Percentiles rank a stretch among this genome's conserved stretches.
Conservation (phyloP, 768 basidiomycete genomes). For the Guyanaporus albipodus region DNA sequence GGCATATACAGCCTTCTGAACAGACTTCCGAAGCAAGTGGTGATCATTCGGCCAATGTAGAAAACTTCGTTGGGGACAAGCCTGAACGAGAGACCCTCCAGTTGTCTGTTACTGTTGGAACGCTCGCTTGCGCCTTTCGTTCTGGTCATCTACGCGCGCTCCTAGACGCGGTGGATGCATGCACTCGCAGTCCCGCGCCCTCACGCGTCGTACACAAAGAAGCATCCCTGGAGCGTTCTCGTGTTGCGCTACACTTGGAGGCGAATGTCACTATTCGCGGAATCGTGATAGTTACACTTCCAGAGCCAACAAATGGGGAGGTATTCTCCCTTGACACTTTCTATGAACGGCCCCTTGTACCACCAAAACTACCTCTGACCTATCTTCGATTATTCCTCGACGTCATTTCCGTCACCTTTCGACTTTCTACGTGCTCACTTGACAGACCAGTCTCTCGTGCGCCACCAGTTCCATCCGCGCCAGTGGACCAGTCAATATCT, state of each 20-base stretch:
- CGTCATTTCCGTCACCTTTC: conserved; percentile 17
- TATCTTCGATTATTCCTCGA: conserved; percentile 57
- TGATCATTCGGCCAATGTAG: conserved; percentile 6
- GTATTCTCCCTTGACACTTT: conserved; percentile 34
- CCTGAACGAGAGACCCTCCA: conserved; percentile 32
- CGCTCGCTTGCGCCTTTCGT: conserved; percentile 51
- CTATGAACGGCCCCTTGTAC: conserved; percentile 57
- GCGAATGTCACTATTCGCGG: conserved; percentile 38
- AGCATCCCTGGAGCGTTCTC: conserved; percentile 13
- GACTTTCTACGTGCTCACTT: conserved; percentile 5
- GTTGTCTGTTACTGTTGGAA: conserved; percentile 43
- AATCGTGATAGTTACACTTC: conserved; percentile 47
- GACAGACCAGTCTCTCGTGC: conserved; percentile 1
- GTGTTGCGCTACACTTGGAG: conserved; percentile 32
- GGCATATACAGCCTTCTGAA: conserved; percentile 12
- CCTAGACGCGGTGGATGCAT: conserved; percentile 38
- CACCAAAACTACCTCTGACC: conserved; percentile 45
- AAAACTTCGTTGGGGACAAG: conserved; percentile 3
- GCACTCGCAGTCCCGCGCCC: conserved; percentile 23
- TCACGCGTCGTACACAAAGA: conserved; percentile 12
- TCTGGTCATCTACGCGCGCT: conserved; percentile 55
- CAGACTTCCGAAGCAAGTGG: neutral
- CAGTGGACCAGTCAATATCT: conserved; percentile 4
- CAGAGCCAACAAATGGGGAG: conserved; percentile 18
- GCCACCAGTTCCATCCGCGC: conserved; percentile 1